Evolutionary conservation across 2,329 filamentous ascomycete genomes (phyloP).

Genomic region (Cordyceps tenuipes): DNA sequence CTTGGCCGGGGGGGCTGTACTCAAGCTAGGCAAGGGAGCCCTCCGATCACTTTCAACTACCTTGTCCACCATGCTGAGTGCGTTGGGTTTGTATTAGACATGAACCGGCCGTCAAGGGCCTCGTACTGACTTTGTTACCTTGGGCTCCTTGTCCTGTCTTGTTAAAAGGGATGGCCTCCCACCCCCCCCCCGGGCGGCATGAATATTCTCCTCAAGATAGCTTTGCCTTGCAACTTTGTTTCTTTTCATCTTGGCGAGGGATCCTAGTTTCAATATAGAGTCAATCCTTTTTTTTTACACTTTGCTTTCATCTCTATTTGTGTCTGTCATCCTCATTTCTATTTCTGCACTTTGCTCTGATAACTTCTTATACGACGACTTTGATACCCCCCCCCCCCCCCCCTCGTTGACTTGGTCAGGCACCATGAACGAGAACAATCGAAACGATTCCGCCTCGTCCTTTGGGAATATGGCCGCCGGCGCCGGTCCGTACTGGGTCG

Average conservation of each 20-base stretch:
- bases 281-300: background rate
- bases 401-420: background rate
- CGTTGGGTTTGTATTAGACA: background rate
- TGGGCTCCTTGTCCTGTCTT: background rate
- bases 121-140: background rate
- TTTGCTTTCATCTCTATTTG: background rate
- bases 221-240: background rate
- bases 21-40: background rate
- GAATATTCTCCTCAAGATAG: background rate
- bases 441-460: background rate
- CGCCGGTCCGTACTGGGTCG: background rate
- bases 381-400: background rate
- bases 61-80: background rate
- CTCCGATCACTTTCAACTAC: background rate
- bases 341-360: background rate
- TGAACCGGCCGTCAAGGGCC: background rate
- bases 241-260: background rate
- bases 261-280: background rate
- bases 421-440: conserved; percentile 6
- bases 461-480: background rate
- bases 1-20: background rate
- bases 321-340: too few species aligned
- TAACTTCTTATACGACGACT: background rate
- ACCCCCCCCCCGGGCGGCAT: background rate
- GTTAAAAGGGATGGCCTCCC: conserved; percentile 1